Evolutionary conservation across 2,329 filamentous ascomycete species (phyloP).

Genomic region (Dothistroma septosporum): DNA sequence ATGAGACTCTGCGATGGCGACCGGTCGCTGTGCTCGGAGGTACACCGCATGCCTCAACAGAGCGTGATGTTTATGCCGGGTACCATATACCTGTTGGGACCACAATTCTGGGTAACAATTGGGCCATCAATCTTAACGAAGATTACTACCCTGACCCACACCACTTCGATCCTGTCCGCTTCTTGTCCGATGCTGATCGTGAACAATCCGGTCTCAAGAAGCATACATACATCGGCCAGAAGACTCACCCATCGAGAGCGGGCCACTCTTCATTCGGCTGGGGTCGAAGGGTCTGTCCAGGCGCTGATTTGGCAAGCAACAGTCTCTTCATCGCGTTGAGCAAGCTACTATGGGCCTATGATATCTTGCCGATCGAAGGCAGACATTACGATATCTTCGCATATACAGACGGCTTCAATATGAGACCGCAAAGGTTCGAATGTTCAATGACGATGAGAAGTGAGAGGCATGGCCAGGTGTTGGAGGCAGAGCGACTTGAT

Average conservation of each 20-base stretch:
- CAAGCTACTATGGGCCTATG: constrained; percentile 46
- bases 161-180: constrained; percentile 10
- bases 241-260: constrained; percentile 4
- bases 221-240: neutral
- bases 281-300: constrained; percentile 12
- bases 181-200: constrained; percentile 2
- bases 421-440: constrained; percentile 36
- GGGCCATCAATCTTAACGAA: constrained; percentile 35
- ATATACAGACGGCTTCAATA: constrained; percentile 42
- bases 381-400: constrained; percentile 37
- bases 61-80: constrained; percentile 20
- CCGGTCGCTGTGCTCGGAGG: constrained; percentile 23
- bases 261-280: constrained; percentile 11
- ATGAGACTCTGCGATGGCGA: constrained; percentile 34
- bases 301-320: constrained; percentile 36
- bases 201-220: neutral
- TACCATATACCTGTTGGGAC: constrained; percentile 37
- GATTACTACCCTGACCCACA: constrained; percentile 11
- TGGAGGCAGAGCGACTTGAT: constrained; percentile 31
- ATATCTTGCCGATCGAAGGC: constrained; percentile 34
- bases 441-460: constrained; percentile 36
- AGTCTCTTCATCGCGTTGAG: constrained; percentile 41
- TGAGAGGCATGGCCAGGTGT: constrained; percentile 29
- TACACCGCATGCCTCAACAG: constrained; percentile 37
- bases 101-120: constrained; percentile 44